phyloP scores from a whole-genome alignment of 805 yeast species.

The Helenozyma rhizophorensis region DNA sequence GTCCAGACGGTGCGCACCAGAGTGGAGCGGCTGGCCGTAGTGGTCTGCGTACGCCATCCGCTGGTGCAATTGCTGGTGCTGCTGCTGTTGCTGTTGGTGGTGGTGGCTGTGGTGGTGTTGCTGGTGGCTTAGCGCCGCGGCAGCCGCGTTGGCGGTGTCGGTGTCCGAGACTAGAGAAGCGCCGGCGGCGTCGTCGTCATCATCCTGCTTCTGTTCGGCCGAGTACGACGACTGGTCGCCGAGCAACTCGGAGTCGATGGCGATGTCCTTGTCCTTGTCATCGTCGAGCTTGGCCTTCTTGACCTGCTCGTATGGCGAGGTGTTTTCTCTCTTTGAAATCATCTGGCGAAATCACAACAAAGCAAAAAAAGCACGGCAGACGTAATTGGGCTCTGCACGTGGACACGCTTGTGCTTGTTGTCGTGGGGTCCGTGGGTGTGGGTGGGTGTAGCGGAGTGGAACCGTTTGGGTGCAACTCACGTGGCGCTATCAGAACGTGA shows the following conservation, averaged over 20 bases:
- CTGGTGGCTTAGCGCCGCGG: conserved; percentile 21
- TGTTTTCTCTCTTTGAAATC: conserved; percentile 16
- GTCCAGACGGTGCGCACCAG: conserved; percentile 13
- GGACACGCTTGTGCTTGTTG: conserved; percentile 9
- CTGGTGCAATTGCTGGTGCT: conserved; percentile 17
- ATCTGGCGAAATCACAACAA: too few relatives aligned
- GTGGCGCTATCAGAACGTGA: conserved; percentile 15
- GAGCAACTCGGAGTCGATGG: conserved; percentile 41
- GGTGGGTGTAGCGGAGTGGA: conserved; percentile 1
- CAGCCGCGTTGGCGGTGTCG: conserved; percentile 18
- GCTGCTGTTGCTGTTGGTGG: conserved; percentile 18
- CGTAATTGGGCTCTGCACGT: too few relatives aligned
- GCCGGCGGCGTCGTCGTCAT: conserved; percentile 24
- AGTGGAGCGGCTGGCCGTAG: conserved; percentile 15
- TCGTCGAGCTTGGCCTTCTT: conserved; percentile 14
- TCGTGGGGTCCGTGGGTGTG: background rate
- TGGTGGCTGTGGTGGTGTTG: conserved; percentile 18
- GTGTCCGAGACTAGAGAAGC: conserved; percentile 27
- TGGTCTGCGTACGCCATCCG: conserved; percentile 17
- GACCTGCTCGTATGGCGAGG: conserved; percentile 11
- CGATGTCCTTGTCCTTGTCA: conserved; percentile 19
- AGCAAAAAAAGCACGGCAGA: too few relatives aligned
- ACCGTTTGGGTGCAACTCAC: conserved; percentile 3
- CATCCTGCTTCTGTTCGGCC: conserved; percentile 7
- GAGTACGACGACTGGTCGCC: conserved; percentile 35